These are phyloP conservation scores for Aquilaria agallochum DNA, from an alignment of 441 rosid genomes.

Conservation along the genomic window DNA sequence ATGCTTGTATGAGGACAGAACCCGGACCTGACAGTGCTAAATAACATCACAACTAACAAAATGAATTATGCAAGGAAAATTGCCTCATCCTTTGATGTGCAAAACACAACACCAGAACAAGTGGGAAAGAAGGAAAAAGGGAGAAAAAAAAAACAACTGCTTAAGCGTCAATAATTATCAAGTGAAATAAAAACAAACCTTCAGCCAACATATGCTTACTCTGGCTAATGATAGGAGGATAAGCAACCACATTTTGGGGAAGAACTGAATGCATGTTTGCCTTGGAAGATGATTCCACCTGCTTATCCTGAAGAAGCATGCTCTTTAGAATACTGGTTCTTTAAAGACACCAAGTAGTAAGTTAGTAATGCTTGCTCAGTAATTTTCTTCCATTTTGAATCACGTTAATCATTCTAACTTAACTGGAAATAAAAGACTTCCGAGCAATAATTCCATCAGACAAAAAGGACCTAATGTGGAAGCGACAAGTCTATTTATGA, in stretches of 20 bases:
- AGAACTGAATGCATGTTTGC: constrained; percentile 38
- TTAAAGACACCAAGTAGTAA: constrained; percentile 37
- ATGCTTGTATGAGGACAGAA: too few relatives aligned
- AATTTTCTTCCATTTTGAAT: constrained; percentile 1
- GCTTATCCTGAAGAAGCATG: constrained; percentile 79
- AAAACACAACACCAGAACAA: background rate
- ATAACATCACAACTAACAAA: too few relatives aligned
- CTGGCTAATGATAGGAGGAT: constrained; percentile 50
- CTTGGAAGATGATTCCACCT: constrained; percentile 59
- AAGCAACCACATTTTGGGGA: constrained; percentile 46
- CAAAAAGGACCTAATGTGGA: too few relatives aligned
- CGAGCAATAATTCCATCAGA: background rate
- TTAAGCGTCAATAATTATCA: too few relatives aligned
- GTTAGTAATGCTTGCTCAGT: constrained; percentile 10
- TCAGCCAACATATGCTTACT: constrained; percentile 41
- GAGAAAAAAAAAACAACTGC: too few relatives aligned
- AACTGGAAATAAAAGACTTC: constrained; percentile 7
- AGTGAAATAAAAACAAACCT: constrained; percentile 40
- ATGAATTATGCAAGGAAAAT: too few relatives aligned
- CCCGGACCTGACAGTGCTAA: too few relatives aligned
- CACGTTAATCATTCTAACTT: background rate
- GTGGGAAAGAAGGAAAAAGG: background rate
- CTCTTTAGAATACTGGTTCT: constrained; percentile 41
- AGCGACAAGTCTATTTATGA: too few relatives aligned
- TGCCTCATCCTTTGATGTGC: too few relatives aligned